A percentile compares a stretch with the other conserved stretches of the same genome.
phyloP scores from a whole-genome alignment of 163 green algal species.

The Volvox carteri region DNA sequence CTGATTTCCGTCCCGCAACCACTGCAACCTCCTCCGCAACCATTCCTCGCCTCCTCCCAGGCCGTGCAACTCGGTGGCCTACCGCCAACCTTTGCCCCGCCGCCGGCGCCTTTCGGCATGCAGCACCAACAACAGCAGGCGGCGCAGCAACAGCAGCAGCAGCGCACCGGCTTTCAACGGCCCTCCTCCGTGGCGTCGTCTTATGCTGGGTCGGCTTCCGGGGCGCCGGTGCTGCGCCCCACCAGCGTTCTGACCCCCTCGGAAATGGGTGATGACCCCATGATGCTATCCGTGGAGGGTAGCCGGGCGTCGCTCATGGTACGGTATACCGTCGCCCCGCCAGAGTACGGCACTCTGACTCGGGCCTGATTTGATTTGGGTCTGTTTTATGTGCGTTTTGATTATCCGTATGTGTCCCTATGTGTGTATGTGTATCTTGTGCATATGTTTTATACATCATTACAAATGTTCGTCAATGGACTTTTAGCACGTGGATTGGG shows the following conservation, averaged over 20 bases:
- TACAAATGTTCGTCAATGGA: too few relatives aligned
- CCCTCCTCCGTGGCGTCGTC: not conserved
- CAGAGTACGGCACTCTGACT: too few relatives aligned
- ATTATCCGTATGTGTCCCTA: too few relatives aligned
- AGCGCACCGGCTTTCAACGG: not conserved
- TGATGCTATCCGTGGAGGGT: constrained; percentile 1
- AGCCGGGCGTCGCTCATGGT: constrained; percentile 29
- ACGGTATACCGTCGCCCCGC: too few relatives aligned
- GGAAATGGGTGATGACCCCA: constrained; percentile 36
- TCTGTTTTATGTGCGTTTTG: too few relatives aligned
- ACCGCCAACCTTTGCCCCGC: not conserved
- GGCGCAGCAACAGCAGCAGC: not conserved
- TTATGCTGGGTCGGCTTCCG: not conserved
- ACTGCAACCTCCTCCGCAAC: too few relatives aligned
- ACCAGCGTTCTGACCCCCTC: constrained; percentile 30
- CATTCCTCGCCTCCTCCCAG: not conserved
- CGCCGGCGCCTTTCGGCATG: not conserved
- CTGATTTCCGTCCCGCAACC: not conserved
- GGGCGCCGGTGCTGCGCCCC: not conserved
- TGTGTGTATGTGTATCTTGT: too few relatives aligned
- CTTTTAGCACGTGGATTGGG: too few relatives aligned
- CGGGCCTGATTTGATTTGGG: too few relatives aligned
- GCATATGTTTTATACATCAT: too few relatives aligned
- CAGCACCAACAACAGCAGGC: constrained; percentile 19
- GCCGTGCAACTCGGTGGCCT: constrained; percentile 18